phyloP scores from a whole-genome alignment of 768 basidiomycete genomes.

The Daedaleopsis nitida region DNA sequence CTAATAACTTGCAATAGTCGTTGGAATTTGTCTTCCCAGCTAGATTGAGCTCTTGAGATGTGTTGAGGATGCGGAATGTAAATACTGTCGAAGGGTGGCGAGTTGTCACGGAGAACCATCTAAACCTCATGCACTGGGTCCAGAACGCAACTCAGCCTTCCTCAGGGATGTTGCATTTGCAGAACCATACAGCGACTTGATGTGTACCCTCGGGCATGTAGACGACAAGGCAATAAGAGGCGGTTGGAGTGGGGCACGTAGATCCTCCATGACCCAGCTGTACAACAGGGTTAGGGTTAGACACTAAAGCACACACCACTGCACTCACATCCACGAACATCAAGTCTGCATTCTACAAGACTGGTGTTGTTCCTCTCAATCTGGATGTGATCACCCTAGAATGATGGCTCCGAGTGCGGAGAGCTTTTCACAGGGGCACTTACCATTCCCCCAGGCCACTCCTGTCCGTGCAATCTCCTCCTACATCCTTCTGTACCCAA shows the following conservation, averaged over 20 bases:
- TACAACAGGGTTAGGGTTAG: too few relatives aligned
- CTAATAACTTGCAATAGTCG: not conserved
- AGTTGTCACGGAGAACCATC: not conserved
- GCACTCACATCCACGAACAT: conserved; percentile 37
- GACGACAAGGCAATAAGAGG: too few relatives aligned
- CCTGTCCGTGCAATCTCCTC: not conserved
- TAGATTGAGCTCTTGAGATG: not conserved
- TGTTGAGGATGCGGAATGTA: not conserved
- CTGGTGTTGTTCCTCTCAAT: conserved; percentile 42
- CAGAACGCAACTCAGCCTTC: not conserved
- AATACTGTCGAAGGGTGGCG: not conserved
- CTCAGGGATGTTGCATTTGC: not conserved
- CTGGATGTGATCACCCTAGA: conserved; percentile 32
- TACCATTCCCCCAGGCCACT: not conserved
- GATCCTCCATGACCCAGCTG: too few relatives aligned
- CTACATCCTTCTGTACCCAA: not conserved
- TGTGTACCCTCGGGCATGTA: not conserved
- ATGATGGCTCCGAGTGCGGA: conserved; percentile 40
- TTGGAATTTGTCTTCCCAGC: not conserved
- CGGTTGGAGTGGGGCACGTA: too few relatives aligned
- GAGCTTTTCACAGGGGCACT: conserved; percentile 2
- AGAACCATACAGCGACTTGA: not conserved
- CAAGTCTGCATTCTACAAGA: conserved; percentile 38
- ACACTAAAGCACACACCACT: conserved; percentile 33
- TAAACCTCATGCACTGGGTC: not conserved